Evolutionary conservation across 306 rosid species (phyloP).

Genomic region (Lupinus albus): DNA sequence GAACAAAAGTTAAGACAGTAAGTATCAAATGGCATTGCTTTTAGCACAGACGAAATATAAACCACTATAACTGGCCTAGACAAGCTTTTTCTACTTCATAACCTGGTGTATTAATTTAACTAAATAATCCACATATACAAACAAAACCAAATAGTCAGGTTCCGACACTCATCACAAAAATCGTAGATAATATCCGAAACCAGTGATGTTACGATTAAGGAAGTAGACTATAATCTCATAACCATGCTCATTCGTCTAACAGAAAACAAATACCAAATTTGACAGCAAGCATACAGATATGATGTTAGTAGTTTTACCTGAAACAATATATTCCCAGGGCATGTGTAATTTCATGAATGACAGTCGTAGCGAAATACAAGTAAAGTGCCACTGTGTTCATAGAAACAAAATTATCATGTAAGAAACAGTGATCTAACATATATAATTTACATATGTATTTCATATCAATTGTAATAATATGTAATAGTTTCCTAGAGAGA

Average conservation of each 20-base stretch:
- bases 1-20: conserved; percentile 18
- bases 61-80: neutral
- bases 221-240: too few species aligned
- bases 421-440: neutral
- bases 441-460: neutral
- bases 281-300: neutral
- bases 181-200: too few species aligned
- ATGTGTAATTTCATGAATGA: conserved; percentile 73
- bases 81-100: neutral
- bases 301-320: conserved; percentile 61
- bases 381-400: conserved; percentile 65
- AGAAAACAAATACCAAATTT: conserved; percentile 17
- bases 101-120: neutral
- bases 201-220: too few species aligned
- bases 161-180: too few species aligned
- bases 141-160: conserved; percentile 23
- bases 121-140: conserved; percentile 13
- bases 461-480: conserved; percentile 25
- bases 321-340: conserved; percentile 93
- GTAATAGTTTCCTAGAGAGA: conserved; percentile 10
- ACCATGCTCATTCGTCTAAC: conserved; percentile 6
- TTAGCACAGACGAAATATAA: neutral
- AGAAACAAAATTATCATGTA: conserved; percentile 35
- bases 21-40: conserved; percentile 25
- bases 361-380: conserved; percentile 78